A percentile compares a stretch with the other conserved stretches of the same genome.
Evolutionary conservation across 352 stramenopile species (phyloP).

Genomic region (Phytophthora hybrid): DNA sequence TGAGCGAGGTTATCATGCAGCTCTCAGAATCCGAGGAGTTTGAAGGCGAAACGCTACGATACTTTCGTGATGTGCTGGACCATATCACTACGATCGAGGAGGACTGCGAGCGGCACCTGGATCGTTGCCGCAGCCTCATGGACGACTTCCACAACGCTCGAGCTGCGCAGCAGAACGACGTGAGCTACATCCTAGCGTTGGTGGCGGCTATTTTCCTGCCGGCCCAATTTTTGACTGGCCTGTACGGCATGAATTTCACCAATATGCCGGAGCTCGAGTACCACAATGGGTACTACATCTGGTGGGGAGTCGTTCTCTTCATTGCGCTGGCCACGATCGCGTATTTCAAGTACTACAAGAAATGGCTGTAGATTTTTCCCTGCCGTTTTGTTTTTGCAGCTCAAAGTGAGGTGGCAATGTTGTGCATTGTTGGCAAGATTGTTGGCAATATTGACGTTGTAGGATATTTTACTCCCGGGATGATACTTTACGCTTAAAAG

Average conservation of each 20-base stretch:
- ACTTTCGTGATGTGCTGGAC: slow-evolving; percentile 88
- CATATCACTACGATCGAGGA: slow-evolving; percentile 83
- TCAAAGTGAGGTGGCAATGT: neutral
- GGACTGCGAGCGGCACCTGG: slow-evolving; percentile 84
- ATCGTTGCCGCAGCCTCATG: slow-evolving; percentile 65
- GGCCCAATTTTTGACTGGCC: slow-evolving; percentile 83
- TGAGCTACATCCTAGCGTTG: slow-evolving; percentile 82
- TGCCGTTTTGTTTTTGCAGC: neutral
- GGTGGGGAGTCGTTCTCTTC: slow-evolving; percentile 73
- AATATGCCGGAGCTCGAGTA: slow-evolving; percentile 87
- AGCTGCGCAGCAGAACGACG: slow-evolving; percentile 71
- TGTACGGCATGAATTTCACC: slow-evolving; percentile 93
- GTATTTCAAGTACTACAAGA: slow-evolving; percentile 81
- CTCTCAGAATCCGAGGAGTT: slow-evolving; percentile 80
- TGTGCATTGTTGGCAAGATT: no score
- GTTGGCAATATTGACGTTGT: no score
- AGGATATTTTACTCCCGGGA: no score
- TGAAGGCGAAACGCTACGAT: slow-evolving; percentile 70
- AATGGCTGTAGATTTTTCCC: slow-evolving; percentile 56
- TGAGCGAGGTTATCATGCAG: slow-evolving; percentile 74
- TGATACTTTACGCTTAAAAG: no score
- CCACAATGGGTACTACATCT: slow-evolving; percentile 82
- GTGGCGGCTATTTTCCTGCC: slow-evolving; percentile 85
- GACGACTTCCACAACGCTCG: slow-evolving; percentile 79
- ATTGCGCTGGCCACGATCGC: slow-evolving; percentile 53